phyloP scores from a whole-genome alignment of 192 early-diverging fungal species.

The Umbelopsis ramanniana region DNA sequence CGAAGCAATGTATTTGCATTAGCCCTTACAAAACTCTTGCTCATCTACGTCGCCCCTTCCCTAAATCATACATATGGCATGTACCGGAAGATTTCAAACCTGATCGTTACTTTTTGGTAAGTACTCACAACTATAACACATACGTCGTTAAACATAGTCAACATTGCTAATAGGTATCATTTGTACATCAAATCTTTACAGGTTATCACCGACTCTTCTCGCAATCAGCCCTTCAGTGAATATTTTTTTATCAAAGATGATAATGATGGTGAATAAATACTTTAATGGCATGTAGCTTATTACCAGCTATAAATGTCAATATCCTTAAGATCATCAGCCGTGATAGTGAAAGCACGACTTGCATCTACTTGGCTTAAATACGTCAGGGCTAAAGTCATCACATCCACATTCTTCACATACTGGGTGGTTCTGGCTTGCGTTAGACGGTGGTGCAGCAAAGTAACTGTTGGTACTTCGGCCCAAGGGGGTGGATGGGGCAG shows the following conservation, averaged over 20 bases:
- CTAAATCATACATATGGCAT: not conserved
- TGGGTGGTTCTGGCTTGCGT: constrained; percentile 18
- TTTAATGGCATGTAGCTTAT: not conserved
- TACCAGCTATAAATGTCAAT: not conserved
- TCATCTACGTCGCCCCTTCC: not conserved
- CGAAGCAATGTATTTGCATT: not conserved
- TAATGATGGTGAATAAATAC: constrained; percentile 4
- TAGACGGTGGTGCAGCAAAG: constrained; percentile 14
- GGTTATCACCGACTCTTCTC: constrained; percentile 5
- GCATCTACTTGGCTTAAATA: constrained; percentile 76
- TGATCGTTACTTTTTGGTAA: constrained; percentile 8
- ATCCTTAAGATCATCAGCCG: not conserved
- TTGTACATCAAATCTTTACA: not conserved
- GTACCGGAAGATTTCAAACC: not conserved
- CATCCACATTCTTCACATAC: constrained; percentile 73
- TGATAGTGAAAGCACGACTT: constrained; percentile 87
- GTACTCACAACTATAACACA: not conserved
- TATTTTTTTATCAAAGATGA: not conserved
- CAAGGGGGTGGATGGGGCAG: not conserved
- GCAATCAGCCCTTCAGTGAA: not conserved
- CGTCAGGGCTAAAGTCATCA: constrained; percentile 73
- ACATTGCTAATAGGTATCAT: no score
- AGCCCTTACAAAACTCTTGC: constrained; percentile 7
- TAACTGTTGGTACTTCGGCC: not conserved
- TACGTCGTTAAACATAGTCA: not conserved